Percentiles rank a stretch among this genome's conserved stretches.
phyloP scores from a whole-genome alignment of 805 yeast species.

The Soucietia sequanensis region DNA sequence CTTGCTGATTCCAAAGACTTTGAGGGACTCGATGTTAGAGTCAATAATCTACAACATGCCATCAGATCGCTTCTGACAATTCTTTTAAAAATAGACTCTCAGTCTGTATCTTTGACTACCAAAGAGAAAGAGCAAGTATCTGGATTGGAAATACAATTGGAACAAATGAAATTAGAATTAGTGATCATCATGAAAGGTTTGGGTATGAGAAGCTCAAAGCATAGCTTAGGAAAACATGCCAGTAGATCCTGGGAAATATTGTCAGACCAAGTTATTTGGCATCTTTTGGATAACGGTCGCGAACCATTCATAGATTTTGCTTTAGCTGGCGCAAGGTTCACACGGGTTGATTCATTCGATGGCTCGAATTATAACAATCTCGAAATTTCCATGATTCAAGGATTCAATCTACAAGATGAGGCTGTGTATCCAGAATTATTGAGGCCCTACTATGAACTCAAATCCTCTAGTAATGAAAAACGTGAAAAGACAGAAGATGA shows the following conservation, averaged over 20 bases:
- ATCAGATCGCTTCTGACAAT: slow-evolving; percentile 32
- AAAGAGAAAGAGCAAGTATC: slow-evolving; percentile 18
- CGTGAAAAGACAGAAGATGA: slow-evolving; percentile 10
- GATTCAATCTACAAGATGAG: slow-evolving; percentile 57
- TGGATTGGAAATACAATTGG: slow-evolving; percentile 31
- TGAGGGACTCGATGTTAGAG: slow-evolving; percentile 29
- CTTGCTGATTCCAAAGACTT: slow-evolving; percentile 37
- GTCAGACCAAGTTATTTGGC: slow-evolving; percentile 71
- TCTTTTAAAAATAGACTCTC: slow-evolving; percentile 38
- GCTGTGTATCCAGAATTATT: slow-evolving; percentile 71
- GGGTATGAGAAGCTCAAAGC: slow-evolving; percentile 19
- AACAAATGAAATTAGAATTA: slow-evolving; percentile 32
- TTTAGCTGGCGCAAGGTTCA: slow-evolving; percentile 58
- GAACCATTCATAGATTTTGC: slow-evolving; percentile 70
- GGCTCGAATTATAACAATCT: slow-evolving; percentile 66
- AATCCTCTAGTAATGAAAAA: slow-evolving; percentile 11
- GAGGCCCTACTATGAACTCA: slow-evolving; percentile 41
- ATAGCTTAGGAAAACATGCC: slow-evolving; percentile 17
- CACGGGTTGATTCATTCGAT: slow-evolving; percentile 60
- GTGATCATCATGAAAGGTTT: slow-evolving; percentile 32
- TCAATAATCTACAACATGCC: slow-evolving; percentile 27
- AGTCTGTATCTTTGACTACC: slow-evolving; percentile 20
- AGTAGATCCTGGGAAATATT: slow-evolving; percentile 23
- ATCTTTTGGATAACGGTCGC: slow-evolving; percentile 59
- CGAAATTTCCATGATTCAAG: slow-evolving; percentile 61